Base-by-base conservation (phyloP, 2,329 filamentous ascomycete genomes). In the Botrytis hyacinthi region DNA sequence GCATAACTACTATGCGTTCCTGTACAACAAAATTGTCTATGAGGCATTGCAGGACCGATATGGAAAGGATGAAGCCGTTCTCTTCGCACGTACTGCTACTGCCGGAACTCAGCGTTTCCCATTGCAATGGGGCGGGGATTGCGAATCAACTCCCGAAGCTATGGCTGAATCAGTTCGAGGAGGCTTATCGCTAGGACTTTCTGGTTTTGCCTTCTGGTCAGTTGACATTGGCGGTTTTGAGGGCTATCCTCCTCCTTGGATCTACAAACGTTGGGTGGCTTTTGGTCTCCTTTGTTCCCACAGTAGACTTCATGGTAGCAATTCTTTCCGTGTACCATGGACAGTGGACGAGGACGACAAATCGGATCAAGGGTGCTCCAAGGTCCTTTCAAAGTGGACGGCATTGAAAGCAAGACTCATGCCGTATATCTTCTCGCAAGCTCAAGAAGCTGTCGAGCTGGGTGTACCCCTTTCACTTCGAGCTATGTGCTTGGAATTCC, bases 221-320 rank as follows among this genome's bases (percentile, higher is more conserved):
- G 87, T 86, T 57, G 89, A 90, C 77, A 90, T 90, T 73, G 88
- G 89, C 61, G 89, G 88, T 0, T 91, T 90, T 73, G 88, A 90
- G 77, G 89, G 88, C 0, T 86, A 83, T 5, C 88, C 88, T 9
- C 85, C 83, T 26, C 87, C 85, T 1, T 86, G 86, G 79, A 85
- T 90, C 70, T 90, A 90, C 81, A 91, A 90, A 80, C 86, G 89
- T 32, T 90, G 88, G 88, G 87, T 90, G 6, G 87, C 88, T 37
- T 90, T 90, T 76, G 88, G 89, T 0, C 82, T 90, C 1, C 82
- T 90, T n/a, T 89, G 87, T 62, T 86, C 86, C 10, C 88, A 90
- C 77, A 88, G 86, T 18, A 84, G 88, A 22, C 82, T 90, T 4
- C 88, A 90, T 76, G 88, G 88, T 3, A 88, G 86, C 18, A 86